Evolutionary conservation across 163 green algal genomes (phyloP).

Genomic region (Scenedesmus sp.): DNA sequence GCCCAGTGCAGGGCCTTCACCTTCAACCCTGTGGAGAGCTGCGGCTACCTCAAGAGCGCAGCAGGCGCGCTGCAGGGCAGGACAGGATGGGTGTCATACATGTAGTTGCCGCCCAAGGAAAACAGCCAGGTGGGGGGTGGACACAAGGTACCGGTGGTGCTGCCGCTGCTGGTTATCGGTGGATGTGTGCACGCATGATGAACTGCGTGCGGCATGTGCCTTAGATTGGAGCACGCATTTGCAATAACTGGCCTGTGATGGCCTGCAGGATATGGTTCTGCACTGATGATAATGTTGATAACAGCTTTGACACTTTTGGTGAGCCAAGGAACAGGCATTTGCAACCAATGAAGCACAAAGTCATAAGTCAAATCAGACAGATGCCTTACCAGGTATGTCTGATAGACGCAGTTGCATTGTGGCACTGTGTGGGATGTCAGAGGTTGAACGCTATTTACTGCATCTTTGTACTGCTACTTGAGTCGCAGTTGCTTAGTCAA

Average conservation of each 20-base stretch:
- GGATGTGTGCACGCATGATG: too few species aligned
- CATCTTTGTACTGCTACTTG: too few species aligned
- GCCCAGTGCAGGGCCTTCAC: not conserved
- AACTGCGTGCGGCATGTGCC: not conserved
- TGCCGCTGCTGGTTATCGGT: not conserved
- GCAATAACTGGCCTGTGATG: too few species aligned
- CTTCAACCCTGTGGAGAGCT: not conserved
- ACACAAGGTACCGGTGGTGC: too few species aligned
- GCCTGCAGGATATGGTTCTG: too few species aligned
- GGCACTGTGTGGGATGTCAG: too few species aligned
- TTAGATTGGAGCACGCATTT: too few species aligned
- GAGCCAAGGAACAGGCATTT: not conserved
- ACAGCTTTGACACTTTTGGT: too few species aligned
- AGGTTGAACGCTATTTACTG: too few species aligned
- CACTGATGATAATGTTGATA: too few species aligned
- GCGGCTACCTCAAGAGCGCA: slow-evolving; percentile 27
- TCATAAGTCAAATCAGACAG: not conserved
- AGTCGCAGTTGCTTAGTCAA: too few species aligned
- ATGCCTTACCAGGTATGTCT: not conserved
- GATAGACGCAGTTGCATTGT: not conserved
- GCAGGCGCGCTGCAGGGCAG: not conserved
- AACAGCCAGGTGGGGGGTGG: not conserved
- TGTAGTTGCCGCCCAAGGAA: not conserved
- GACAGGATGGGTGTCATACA: not conserved
- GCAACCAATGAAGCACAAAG: not conserved